Evolutionary conservation across 1,139 yeast species (phyloP), one percentile per base, ranked within the genome.

Genomic region (Schizosaccharomyces versatilis): DNA sequence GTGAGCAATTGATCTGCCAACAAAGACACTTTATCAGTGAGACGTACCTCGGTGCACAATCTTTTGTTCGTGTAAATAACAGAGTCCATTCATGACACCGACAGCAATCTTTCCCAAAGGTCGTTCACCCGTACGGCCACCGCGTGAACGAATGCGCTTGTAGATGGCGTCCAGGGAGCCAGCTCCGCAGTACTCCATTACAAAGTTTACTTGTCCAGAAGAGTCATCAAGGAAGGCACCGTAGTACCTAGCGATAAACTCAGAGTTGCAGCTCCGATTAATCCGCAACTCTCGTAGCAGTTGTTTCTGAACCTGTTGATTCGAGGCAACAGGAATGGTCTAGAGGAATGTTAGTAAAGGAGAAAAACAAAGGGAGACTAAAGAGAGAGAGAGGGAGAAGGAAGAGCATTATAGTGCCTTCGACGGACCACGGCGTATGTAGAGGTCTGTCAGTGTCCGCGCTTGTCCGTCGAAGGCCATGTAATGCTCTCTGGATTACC

Each of bases 181-280:
- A 1, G 96, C 97, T 38, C 88, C 95, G 85, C 94, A 90, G 66
- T 77, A 90, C 66, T 90, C 98, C 97, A 90, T 90, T 51, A 95
- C 88, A 41, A 90, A 90, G 63, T 76, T 78, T 52, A 90, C 86
- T 65, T 84, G 78, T 41, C 86, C 84, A 59, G 76, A 78, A 58
- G 77, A 76, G 62, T 80, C 85, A 61, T 83, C 79, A 61, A 84
- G 71, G 65, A 84, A 90, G 58, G 95, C 86, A 2, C 98, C 97
- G 65, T 84, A 90, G 67, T 90, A 90, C 65, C 79, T 77, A 47
- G 88, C 97, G 59, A 90, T 90, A 64, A 80, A 81, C 5, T 85
- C 84, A 49, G 93, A 81, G 61, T 78, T 75, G 65, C 94, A 88
- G 51, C 80, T 74, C 59, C 85, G 74, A 66, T 90, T 88, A 67